phyloP scores from a whole-genome alignment of 305 asterid species.

The Plantago coronopus region DNA sequence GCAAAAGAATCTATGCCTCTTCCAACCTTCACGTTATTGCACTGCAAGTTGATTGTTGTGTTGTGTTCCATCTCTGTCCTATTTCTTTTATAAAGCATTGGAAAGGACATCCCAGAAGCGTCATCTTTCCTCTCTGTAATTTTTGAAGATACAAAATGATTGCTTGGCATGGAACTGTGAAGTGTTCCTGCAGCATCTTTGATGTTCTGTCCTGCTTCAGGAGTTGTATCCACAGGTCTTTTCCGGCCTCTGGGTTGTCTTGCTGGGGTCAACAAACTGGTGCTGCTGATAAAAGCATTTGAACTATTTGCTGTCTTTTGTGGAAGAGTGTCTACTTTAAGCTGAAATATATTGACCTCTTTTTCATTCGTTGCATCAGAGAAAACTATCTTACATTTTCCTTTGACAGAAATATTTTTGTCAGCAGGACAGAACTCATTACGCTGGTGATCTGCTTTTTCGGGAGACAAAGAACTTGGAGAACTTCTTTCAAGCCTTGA shows the following conservation, averaged over 20 bases:
- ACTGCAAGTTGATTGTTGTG: conserved; percentile 31
- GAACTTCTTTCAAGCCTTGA: conserved; percentile 30
- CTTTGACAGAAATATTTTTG: conserved; percentile 40
- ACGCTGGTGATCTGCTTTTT: conserved; percentile 28
- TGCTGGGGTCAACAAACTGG: conserved; percentile 41
- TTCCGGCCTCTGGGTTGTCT: conserved; percentile 42
- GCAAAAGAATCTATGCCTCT: conserved; percentile 17
- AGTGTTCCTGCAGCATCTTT: conserved; percentile 38
- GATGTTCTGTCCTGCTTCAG: conserved; percentile 40
- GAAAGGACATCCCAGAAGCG: conserved; percentile 43
- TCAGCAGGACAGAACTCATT: conserved; percentile 21
- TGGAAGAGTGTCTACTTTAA: conserved; percentile 27
- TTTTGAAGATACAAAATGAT: conserved; percentile 28
- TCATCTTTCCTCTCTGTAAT: conserved; percentile 27
- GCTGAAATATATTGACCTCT: conserved; percentile 41
- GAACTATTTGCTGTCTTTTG: conserved; percentile 33
- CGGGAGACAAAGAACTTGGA: conserved; percentile 24
- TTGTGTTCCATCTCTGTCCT: conserved; percentile 50
- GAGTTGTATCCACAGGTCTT: conserved; percentile 31
- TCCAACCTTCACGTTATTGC: conserved; percentile 15
- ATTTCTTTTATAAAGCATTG: conserved; percentile 56
- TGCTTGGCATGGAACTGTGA: conserved; percentile 50
- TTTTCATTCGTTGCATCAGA: conserved; percentile 66
- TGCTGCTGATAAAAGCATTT: conserved; percentile 41
- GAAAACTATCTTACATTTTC: conserved; percentile 69